Evolutionary conservation across 2,329 filamentous ascomycete species (phyloP).

Genomic region (Ilyonectria mors-panacis): DNA sequence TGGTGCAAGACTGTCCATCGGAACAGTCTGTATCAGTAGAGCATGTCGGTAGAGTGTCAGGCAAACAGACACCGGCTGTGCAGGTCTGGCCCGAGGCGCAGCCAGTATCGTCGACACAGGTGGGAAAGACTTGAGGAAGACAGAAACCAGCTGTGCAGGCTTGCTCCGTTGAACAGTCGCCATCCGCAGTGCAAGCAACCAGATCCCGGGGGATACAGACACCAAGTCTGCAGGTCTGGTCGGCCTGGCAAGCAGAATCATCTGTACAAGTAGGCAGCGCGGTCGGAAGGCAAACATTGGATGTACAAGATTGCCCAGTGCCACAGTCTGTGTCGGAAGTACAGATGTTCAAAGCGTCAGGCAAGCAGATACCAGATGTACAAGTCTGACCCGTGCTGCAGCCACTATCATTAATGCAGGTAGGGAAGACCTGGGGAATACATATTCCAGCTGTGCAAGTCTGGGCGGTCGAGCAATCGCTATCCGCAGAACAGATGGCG

Average conservation of each 20-base stretch:
- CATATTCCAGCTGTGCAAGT: slow-evolving; percentile 10
- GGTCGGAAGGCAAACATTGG: slow-evolving; percentile 6
- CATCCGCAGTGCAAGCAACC: neutral
- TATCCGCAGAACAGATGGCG: neutral
- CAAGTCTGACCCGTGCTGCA: slow-evolving; percentile 14
- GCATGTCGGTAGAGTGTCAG: neutral
- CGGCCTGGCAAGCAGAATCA: neutral
- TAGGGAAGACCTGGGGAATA: slow-evolving; percentile 6
- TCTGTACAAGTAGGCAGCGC: neutral
- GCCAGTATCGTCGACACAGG: neutral
- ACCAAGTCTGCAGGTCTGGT: slow-evolving; percentile 7
- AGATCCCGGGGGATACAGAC: slow-evolving; percentile 12
- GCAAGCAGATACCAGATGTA: slow-evolving; percentile 5
- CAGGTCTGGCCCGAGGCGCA: slow-evolving; percentile 2
- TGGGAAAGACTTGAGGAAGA: neutral
- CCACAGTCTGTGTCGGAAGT: neutral
- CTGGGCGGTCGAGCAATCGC: neutral
- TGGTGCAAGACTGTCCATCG: neutral
- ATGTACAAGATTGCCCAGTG: neutral
- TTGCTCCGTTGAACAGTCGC: neutral
- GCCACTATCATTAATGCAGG: neutral
- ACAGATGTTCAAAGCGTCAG: neutral
- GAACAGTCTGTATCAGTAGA: neutral
- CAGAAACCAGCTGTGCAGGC: slow-evolving; percentile 22
- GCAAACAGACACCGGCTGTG: neutral